Evolutionary conservation across 1,284 basidiomycete genomes (phyloP).

Genomic region (Sparassis latifolia): DNA sequence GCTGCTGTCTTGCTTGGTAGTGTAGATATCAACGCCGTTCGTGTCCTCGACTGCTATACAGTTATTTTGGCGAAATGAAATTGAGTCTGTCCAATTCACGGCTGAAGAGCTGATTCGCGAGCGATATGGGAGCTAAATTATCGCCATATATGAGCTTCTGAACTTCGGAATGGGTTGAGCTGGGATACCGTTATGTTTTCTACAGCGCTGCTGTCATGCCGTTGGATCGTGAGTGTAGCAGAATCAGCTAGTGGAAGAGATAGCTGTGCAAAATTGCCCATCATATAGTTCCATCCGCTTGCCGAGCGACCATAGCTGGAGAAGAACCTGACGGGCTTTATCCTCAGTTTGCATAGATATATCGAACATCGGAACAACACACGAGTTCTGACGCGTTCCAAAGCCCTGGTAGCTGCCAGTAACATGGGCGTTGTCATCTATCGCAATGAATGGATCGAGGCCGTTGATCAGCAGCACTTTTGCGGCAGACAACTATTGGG

Average conservation of each 20-base stretch:
- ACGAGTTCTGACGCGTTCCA: slow-evolving; percentile 44
- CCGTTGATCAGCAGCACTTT: slow-evolving; percentile 49
- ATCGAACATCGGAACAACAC: slow-evolving; percentile 1
- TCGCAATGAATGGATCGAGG: slow-evolving; percentile 44
- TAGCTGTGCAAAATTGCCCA: slow-evolving; percentile 59
- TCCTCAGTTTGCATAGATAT: no score
- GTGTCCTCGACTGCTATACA: slow-evolving; percentile 44
- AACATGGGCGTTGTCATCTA: slow-evolving; percentile 43
- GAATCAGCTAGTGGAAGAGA: slow-evolving; percentile 47
- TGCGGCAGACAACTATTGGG: slow-evolving; percentile 47
- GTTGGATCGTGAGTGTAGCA: slow-evolving; percentile 43
- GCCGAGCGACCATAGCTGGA: slow-evolving; percentile 31
- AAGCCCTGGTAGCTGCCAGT: slow-evolving; percentile 37
- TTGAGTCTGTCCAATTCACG: slow-evolving; percentile 41
- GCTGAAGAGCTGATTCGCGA: slow-evolving; percentile 41
- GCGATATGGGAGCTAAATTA: slow-evolving; percentile 46
- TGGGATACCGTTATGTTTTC: slow-evolving; percentile 37
- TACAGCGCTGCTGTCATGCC: slow-evolving; percentile 31
- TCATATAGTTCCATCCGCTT: slow-evolving; percentile 46
- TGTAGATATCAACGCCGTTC: slow-evolving; percentile 44
- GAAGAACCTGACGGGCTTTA: slow-evolving; percentile 27
- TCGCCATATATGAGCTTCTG: not conserved
- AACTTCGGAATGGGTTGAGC: no score
- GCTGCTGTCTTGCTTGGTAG: slow-evolving; percentile 4
- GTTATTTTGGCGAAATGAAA: slow-evolving; percentile 46